A percentile compares a stretch with the other conserved stretches of the same genome.
Conservation (phyloP, 441 rosid species). For the Metrosideros polymorpha region DNA sequence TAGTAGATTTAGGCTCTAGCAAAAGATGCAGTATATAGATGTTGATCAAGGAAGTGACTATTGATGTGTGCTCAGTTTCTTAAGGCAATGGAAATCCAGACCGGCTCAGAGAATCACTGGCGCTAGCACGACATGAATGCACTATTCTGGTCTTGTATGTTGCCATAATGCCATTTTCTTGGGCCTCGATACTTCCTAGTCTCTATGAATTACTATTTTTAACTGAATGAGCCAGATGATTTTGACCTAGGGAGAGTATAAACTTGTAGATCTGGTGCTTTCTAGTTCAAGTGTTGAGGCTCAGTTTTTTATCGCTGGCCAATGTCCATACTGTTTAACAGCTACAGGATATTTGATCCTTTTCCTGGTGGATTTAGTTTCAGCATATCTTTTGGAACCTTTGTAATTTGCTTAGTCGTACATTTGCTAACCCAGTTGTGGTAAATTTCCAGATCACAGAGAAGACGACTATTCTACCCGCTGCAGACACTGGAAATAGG, state of each 20-base stretch:
- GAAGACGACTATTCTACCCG: background rate
- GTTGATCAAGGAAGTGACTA: background rate
- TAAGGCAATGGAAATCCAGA: background rate
- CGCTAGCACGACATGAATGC: background rate
- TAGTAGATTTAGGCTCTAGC: background rate
- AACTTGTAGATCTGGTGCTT: background rate
- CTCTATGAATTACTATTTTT: background rate
- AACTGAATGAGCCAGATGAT: background rate
- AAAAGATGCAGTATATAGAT: background rate
- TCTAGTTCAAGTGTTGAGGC: background rate
- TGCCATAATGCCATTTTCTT: background rate
- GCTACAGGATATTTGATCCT: background rate
- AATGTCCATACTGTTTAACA: background rate
- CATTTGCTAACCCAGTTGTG: background rate
- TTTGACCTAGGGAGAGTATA: background rate
- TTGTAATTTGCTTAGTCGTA: background rate
- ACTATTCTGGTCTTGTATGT: background rate
- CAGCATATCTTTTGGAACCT: background rate
- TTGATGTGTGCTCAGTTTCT: background rate
- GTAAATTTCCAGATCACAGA: background rate
- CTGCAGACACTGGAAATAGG: constrained; percentile 13
- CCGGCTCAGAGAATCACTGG: background rate
- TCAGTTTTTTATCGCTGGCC: background rate
- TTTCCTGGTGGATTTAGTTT: background rate
- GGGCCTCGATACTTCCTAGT: background rate